Conservation (phyloP, 768 basidiomycete species). For the Sporobolomyces roseus region DNA sequence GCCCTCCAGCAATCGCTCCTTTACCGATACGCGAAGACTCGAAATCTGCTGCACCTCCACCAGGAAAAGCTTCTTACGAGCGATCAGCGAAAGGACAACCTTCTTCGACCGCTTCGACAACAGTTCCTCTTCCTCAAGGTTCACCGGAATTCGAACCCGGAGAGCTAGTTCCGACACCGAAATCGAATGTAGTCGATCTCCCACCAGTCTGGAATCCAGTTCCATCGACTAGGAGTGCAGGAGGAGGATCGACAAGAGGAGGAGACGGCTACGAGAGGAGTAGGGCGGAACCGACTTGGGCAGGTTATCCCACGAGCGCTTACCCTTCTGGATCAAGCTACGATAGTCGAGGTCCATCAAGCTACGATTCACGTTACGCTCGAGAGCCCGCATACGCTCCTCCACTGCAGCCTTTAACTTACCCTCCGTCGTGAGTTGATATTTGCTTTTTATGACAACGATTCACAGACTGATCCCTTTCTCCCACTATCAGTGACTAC, state of each 20-base stretch:
- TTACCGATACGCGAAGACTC: background rate
- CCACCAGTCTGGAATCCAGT: too few relatives aligned
- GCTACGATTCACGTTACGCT: background rate
- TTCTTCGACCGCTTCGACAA: background rate
- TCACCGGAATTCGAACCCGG: conserved; percentile 5
- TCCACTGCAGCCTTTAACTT: background rate
- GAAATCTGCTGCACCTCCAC: background rate
- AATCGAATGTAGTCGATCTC: background rate
- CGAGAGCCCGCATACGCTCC: background rate
- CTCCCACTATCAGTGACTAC: too few relatives aligned
- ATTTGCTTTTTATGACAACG: background rate
- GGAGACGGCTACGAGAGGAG: background rate
- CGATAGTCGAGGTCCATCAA: background rate
- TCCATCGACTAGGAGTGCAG: background rate
- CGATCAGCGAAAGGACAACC: background rate
- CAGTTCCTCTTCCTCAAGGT: background rate
- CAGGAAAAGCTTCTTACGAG: conserved; percentile 20
- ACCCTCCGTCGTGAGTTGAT: background rate
- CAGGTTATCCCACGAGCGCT: background rate
- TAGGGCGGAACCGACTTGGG: background rate
- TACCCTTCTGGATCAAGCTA: background rate
- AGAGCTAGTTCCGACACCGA: background rate
- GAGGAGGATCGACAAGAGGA: background rate
- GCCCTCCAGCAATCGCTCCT: background rate
- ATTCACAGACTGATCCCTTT: too few relatives aligned